A percentile compares a stretch with the other conserved stretches of the same genome.
Conservation (phyloP, 2,329 filamentous ascomycete genomes). For the Aurifilum marmelostoma region DNA sequence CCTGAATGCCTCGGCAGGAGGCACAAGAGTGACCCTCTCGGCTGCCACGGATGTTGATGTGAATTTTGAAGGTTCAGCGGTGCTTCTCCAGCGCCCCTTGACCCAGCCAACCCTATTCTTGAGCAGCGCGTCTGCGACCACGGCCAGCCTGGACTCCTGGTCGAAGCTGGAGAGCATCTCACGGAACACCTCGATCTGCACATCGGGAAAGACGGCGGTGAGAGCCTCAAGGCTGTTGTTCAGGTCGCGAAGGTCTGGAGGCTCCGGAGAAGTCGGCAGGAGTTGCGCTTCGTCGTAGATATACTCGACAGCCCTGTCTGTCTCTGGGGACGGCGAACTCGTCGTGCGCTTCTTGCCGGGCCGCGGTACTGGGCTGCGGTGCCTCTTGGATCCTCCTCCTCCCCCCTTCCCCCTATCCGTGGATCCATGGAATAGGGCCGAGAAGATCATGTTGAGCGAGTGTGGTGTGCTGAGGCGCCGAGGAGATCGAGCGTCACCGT, state of each 20-base stretch:
- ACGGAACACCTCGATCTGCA: constrained; percentile 81
- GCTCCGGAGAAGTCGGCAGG: constrained; percentile 50
- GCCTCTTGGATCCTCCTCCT: constrained; percentile 31
- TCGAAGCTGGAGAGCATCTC: constrained; percentile 78
- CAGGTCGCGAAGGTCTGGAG: constrained; percentile 67
- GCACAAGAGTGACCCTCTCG: constrained; percentile 41
- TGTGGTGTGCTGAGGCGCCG: constrained; percentile 38
- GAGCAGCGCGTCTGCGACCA: constrained; percentile 76
- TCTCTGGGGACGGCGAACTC: constrained; percentile 36
- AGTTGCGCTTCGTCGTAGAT: constrained; percentile 62
- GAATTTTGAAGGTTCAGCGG: constrained; percentile 38
- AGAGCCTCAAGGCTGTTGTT: constrained; percentile 72
- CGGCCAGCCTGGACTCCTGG: constrained; percentile 73
- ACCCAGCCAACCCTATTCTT: constrained; percentile 73
- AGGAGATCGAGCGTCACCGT: constrained; percentile 16
- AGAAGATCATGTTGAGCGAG: constrained; percentile 52
- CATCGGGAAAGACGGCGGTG: constrained; percentile 74
- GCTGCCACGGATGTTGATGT: not conserved
- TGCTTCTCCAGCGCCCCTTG: constrained; percentile 65
- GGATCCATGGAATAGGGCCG: constrained; percentile 50
- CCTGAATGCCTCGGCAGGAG: constrained; percentile 68
- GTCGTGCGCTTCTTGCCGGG: constrained; percentile 34
- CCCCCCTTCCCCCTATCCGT: constrained; percentile 37
- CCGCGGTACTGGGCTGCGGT: constrained; percentile 31
- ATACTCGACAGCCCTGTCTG: constrained; percentile 45